Evolutionary conservation across 768 basidiomycete species (phyloP), one percentile per base, ranked within the genome.

Genomic region (Lentinula sp.): DNA sequence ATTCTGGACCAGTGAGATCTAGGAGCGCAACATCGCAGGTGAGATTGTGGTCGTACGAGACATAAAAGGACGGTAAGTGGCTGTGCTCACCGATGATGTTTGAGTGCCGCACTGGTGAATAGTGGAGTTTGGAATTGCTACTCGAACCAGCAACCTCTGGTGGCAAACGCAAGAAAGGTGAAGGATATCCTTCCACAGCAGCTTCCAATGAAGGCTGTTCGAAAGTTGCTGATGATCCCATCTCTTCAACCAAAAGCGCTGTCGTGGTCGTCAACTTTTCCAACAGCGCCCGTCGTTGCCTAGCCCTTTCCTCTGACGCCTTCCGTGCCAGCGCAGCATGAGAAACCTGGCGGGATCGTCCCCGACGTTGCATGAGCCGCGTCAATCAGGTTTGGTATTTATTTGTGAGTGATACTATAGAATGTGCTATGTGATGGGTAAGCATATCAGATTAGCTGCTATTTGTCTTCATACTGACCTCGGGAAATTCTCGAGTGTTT

Each of bases 251-350:
- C 4, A 28, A 52, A 28, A 15, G 3, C 35, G 32, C 35, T 16
- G 51, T 16, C 51, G 51, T n/a, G n/a, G 42, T 16, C 28, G 43
- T 39, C 55, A n/a, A 16, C 49, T 9, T 36, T 33, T 32, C 42
- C 42, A 33, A 6, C 28, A 15, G 8, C 12, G 10, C 13, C 20
- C 23, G 16, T 41, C 50, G 28, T 23, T 59, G 33, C 49, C 69
- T 64, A 15, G 12, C 15, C 35, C 78, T 74, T 55, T 81, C 77
- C 18, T 79, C 76, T 6, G 77, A 77, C 0, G 79, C 78, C 20
- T 71, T 71, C 57, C 80, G 63, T 0, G 79, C 80, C 20, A 79
- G 65, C 1, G 82, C 80, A 45, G 74, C 74, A 6, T 68, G 68
- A 0, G 80, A 77, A 4, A 81, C 67, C 42, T 72, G 68, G 62